Conservation (phyloP, 164 flowering plant species). For the Annona cherimola region DNA sequence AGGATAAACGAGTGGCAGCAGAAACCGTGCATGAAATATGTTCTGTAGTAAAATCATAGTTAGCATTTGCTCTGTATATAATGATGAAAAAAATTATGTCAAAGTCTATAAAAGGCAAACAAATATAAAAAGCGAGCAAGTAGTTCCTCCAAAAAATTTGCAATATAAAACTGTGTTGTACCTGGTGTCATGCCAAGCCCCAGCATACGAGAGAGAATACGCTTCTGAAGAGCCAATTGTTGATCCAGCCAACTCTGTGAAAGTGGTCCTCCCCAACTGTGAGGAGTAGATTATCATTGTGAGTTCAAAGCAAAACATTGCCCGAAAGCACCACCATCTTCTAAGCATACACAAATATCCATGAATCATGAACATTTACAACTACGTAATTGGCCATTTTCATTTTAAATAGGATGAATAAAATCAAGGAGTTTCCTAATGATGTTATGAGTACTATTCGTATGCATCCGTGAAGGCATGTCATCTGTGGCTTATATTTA, state of each 20-base stretch:
- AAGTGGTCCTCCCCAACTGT: conserved; percentile 98
- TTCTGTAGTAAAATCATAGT: not conserved
- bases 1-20: not conserved
- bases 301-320: not conserved
- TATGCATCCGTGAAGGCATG: no score
- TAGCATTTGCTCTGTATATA: not conserved
- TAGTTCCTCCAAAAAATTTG: not conserved
- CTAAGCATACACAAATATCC: not conserved
- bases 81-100: not conserved
- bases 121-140: not conserved
- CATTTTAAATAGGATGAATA: no score
- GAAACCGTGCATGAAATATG: not conserved
- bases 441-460: no score
- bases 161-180: conserved; percentile 18
- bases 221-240: conserved; percentile 75
- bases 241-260: conserved; percentile 82
- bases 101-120: no score
- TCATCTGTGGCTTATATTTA: no score
- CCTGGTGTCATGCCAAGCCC: conserved; percentile 99
- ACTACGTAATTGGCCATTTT: no score
- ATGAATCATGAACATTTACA: no score
- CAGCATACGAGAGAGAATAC: conserved; percentile 72
- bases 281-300: not conserved
- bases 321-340: not conserved
- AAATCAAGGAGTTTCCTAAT: no score